Percentiles rank a stretch among this genome's conserved stretches.
Conservation (phyloP, 2,329 filamentous ascomycete genomes). For the Rutstroemia sp. region DNA sequence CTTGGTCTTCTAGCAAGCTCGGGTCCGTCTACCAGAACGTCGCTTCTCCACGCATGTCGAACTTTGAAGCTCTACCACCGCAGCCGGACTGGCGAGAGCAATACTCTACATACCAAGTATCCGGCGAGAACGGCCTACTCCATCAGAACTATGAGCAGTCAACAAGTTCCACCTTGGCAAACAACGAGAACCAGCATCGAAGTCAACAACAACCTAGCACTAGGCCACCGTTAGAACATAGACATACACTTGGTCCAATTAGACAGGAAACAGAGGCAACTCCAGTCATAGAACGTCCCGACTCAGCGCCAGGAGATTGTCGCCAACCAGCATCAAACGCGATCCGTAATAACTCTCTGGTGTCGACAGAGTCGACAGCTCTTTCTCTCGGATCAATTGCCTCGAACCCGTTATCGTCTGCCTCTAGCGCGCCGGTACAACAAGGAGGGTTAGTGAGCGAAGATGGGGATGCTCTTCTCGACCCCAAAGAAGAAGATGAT, state of each 20-base stretch:
- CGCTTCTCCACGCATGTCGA: constrained; percentile 32
- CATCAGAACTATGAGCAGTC: constrained; percentile 24
- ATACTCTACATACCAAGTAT: constrained; percentile 26
- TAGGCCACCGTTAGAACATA: constrained; percentile 25
- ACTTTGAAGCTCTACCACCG: constrained; percentile 29
- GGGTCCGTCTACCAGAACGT: constrained; percentile 28
- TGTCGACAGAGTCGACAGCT: constrained; percentile 34
- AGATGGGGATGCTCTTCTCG: constrained; percentile 38
- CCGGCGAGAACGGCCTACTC: constrained; percentile 24
- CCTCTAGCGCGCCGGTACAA: constrained; percentile 32
- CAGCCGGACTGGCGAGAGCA: constrained; percentile 33
- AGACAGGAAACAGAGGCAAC: constrained; percentile 20
- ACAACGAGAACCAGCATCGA: constrained; percentile 12
- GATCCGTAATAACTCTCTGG: constrained; percentile 34
- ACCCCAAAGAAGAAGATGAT: constrained; percentile 28
- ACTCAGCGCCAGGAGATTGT: constrained; percentile 26
- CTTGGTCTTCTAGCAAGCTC: constrained; percentile 32
- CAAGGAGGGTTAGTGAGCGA: constrained; percentile 34
- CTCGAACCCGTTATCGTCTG: constrained; percentile 35
- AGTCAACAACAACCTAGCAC: constrained; percentile 14
- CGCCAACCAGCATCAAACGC: constrained; percentile 25
- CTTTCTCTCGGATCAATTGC: constrained; percentile 32
- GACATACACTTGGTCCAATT: constrained; percentile 25
- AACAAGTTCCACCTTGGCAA: constrained; percentile 18
- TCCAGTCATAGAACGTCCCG: constrained; percentile 24